Conservation (phyloP, 345 rosid species). For the Garcia nutans region DNA sequence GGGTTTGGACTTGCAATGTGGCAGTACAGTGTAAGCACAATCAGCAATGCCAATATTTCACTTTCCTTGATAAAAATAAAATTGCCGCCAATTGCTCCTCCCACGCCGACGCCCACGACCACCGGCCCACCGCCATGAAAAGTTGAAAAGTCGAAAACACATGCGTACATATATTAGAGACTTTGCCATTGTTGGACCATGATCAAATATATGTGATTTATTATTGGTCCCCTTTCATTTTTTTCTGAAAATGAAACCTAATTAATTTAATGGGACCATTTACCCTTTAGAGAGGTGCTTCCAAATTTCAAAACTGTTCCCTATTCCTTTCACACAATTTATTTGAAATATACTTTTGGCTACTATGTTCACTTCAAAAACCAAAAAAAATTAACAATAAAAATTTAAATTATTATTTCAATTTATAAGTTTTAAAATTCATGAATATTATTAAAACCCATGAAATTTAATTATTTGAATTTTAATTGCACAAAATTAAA, state of each 20-base stretch:
- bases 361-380: too few species aligned
- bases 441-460: too few species aligned
- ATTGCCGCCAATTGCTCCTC: constrained; percentile 34
- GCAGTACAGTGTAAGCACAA: background rate
- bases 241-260: background rate
- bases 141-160: too few species aligned
- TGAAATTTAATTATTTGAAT: too few species aligned
- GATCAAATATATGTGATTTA: too few species aligned
- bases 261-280: constrained; percentile 2
- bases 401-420: too few species aligned
- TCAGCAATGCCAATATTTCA: background rate
- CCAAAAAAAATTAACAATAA: too few species aligned
- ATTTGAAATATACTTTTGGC: background rate
- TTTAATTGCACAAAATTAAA: too few species aligned
- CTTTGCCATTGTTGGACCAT: too few species aligned
- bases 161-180: too few species aligned
- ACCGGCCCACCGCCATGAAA: background rate
- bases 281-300: background rate
- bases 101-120: background rate
- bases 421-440: too few species aligned
- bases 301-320: background rate
- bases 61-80: background rate
- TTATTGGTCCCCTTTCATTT: constrained; percentile 7
- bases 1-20: too few species aligned
- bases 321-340: background rate